These are phyloP conservation scores for Stevia rebaudiana DNA, from an alignment of 140 eudicot genomes.

Conservation along the genomic window DNA sequence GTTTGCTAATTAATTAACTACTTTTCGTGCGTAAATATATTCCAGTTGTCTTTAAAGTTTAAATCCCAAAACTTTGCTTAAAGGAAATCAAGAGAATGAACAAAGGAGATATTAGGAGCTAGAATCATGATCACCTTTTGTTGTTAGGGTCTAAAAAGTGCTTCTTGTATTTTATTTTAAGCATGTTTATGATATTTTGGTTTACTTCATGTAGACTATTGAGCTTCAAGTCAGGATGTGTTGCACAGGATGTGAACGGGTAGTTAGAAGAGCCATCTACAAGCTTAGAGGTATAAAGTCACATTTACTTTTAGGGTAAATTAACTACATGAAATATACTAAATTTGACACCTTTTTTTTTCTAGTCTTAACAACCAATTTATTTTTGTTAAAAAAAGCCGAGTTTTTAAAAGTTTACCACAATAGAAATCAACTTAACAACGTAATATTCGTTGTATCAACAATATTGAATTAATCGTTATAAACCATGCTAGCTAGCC, in stretches of 20 bases:
- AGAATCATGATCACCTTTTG: conserved; percentile 23
- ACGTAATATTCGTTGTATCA: too few species aligned
- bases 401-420: too few species aligned
- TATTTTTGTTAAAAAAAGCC: too few species aligned
- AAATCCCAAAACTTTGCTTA: conserved; percentile 17
- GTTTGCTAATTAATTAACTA: conserved; percentile 18
- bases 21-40: background rate
- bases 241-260: conserved; percentile 90
- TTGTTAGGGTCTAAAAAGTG: conserved; percentile 28
- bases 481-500: too few species aligned
- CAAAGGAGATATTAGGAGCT: conserved; percentile 23
- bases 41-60: background rate
- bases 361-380: too few species aligned
- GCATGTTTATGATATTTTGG: conserved; percentile 13
- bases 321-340: too few species aligned
- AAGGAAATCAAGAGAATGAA: conserved; percentile 11
- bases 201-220: conserved; percentile 56
- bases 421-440: too few species aligned
- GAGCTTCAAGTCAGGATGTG: conserved; percentile 99
- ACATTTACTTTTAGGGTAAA: background rate
- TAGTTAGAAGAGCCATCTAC: conserved; percentile 71
- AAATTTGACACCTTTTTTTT: too few species aligned
- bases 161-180: conserved; percentile 12
- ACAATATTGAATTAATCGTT: too few species aligned
- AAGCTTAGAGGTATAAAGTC: conserved; percentile 73